A percentile compares a stretch with the other conserved stretches of the same genome.
phyloP scores from a whole-genome alignment of 805 yeast species.

The Ogataea siamensis region DNA sequence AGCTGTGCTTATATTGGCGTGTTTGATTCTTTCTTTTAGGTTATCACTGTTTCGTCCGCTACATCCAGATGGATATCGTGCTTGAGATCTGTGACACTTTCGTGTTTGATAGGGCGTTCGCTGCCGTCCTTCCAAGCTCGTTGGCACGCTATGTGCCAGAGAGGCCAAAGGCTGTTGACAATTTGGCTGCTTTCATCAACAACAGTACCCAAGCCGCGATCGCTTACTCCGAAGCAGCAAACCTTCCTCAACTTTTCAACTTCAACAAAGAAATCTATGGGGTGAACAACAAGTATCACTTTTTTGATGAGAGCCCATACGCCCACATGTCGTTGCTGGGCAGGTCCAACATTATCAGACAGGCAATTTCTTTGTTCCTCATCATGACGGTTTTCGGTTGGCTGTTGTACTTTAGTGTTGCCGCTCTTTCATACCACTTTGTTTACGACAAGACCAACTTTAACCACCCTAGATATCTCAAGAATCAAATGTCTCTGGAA shows the following conservation, averaged over 20 bases:
- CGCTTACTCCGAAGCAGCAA: conserved; percentile 20
- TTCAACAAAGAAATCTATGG: conserved; percentile 38
- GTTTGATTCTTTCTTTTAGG: neutral
- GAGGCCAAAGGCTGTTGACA: conserved; percentile 26
- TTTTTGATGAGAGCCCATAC: conserved; percentile 53
- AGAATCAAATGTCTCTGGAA: conserved; percentile 87
- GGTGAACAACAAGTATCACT: conserved; percentile 44
- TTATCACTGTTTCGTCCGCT: conserved; percentile 10
- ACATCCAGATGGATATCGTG: conserved; percentile 76
- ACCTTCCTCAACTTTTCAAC: conserved; percentile 30
- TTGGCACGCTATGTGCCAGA: conserved; percentile 37
- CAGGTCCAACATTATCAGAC: conserved; percentile 73
- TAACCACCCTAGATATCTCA: conserved; percentile 93
- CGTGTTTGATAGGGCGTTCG: conserved; percentile 71
- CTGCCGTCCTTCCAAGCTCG: conserved; percentile 61
- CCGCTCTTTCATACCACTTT: conserved; percentile 70
- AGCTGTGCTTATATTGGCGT: neutral
- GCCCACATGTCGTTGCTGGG: conserved; percentile 67
- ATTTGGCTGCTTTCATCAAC: conserved; percentile 22
- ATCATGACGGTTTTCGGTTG: conserved; percentile 83
- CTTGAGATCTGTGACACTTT: conserved; percentile 76
- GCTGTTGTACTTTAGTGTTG: conserved; percentile 72
- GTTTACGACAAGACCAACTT: conserved; percentile 86
- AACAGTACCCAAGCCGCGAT: conserved; percentile 28
- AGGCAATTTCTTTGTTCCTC: conserved; percentile 59